Evolutionary conservation across 176 grass and related monocot genomes (phyloP).

Genomic region (Triticum monococcum): DNA sequence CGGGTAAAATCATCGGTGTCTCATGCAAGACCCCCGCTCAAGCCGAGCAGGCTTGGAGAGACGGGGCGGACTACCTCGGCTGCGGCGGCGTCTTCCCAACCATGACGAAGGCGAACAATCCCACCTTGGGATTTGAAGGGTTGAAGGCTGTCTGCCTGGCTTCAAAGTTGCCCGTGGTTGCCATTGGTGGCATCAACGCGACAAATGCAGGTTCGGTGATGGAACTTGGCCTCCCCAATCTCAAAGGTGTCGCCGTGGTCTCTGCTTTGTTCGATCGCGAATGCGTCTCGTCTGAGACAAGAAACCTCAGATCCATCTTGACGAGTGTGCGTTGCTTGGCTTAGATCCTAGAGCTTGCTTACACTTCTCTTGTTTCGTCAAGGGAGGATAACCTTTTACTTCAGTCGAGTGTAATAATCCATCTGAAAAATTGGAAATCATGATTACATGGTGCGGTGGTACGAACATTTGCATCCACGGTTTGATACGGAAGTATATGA

Average conservation of each 20-base stretch:
- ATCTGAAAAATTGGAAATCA: background rate
- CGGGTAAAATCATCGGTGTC: slow-evolving; percentile 76
- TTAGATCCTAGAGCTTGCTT: slow-evolving; percentile 23
- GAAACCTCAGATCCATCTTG: slow-evolving; percentile 58
- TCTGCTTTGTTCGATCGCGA: slow-evolving; percentile 78
- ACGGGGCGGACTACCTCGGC: slow-evolving; percentile 83
- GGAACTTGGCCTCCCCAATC: slow-evolving; percentile 49
- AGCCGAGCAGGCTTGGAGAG: slow-evolving; percentile 67
- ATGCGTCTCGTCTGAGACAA: slow-evolving; percentile 54
- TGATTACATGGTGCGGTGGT: background rate
- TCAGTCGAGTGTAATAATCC: background rate
- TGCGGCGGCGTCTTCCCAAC: slow-evolving; percentile 85
- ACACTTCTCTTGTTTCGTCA: background rate
- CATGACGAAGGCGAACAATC: slow-evolving; percentile 64
- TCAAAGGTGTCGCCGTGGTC: slow-evolving; percentile 81
- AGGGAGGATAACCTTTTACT: background rate
- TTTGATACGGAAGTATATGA: background rate
- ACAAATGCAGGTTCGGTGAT: slow-evolving; percentile 71
- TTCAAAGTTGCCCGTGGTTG: slow-evolving; percentile 81
- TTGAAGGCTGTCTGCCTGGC: slow-evolving; percentile 56
- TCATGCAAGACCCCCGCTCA: slow-evolving; percentile 80
- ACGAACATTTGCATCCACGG: background rate
- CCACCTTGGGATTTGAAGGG: slow-evolving; percentile 74
- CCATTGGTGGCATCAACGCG: slow-evolving; percentile 70
- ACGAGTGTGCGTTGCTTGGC: background rate